Conservation (phyloP, 345 rosid species). For the Lepidium didymum region DNA sequence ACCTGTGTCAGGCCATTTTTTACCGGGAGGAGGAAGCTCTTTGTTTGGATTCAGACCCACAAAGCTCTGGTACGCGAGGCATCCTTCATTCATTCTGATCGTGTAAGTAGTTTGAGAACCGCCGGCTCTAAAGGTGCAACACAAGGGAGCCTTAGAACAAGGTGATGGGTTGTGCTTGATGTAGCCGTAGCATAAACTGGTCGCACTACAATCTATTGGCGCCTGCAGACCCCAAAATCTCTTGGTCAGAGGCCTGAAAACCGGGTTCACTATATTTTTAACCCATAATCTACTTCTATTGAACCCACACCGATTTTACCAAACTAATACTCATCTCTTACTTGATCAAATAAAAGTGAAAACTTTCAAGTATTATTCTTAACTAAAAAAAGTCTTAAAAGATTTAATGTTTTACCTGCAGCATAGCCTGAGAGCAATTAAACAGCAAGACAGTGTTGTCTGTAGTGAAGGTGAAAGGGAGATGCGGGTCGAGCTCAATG, state of each 20-base stretch:
- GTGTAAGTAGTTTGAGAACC: slow-evolving; percentile 32
- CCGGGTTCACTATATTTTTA: slow-evolving; percentile 6
- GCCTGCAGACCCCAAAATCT: slow-evolving; percentile 26
- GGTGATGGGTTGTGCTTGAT: slow-evolving; percentile 30
- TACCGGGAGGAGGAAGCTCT: slow-evolving; percentile 13
- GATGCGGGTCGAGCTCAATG: slow-evolving; percentile 31
- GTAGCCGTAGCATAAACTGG: slow-evolving; percentile 45
- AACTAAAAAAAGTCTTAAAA: too few relatives aligned
- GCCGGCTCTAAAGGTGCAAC: slow-evolving; percentile 40
- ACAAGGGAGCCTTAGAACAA: slow-evolving; percentile 33
- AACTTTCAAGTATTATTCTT: too few relatives aligned
- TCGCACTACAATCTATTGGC: slow-evolving; percentile 33
- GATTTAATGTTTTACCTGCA: slow-evolving; percentile 16
- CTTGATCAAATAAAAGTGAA: background rate
- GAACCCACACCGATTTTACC: background rate
- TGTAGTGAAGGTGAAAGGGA: slow-evolving; percentile 45
- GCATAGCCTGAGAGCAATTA: slow-evolving; percentile 38
- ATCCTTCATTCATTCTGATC: slow-evolving; percentile 37
- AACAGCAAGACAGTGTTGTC: slow-evolving; percentile 46
- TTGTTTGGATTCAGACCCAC: slow-evolving; percentile 28
- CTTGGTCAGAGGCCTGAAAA: slow-evolving; percentile 20
- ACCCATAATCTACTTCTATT: background rate
- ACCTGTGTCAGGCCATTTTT: slow-evolving; percentile 36
- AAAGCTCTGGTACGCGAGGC: slow-evolving; percentile 43
- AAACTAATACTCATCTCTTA: background rate